These are phyloP conservation scores for Hansenula sp. DNA, from an alignment of 1,139 yeast species.

Conservation along the genomic window DNA sequence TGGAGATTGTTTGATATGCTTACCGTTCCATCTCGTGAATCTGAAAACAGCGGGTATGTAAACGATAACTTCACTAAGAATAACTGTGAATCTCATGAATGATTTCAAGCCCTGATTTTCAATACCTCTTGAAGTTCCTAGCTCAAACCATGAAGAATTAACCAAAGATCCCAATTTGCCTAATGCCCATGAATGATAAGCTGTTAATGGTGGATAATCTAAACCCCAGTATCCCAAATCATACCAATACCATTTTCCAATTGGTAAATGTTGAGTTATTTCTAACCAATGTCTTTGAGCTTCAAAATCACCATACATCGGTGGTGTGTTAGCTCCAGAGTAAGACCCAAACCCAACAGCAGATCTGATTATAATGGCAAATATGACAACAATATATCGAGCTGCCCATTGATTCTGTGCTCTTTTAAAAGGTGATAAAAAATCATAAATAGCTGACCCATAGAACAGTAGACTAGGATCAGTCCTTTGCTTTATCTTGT, in stretches of 20 bases:
- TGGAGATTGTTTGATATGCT: constrained; percentile 42
- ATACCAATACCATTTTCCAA: constrained; percentile 79
- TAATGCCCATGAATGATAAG: constrained; percentile 79
- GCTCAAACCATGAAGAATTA: constrained; percentile 69
- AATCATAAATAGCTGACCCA: constrained; percentile 53
- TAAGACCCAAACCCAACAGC: constrained; percentile 89
- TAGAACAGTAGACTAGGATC: constrained; percentile 26
- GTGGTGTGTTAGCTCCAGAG: constrained; percentile 66
- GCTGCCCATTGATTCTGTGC: constrained; percentile 92
- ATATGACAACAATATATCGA: constrained; percentile 67
- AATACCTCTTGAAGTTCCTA: constrained; percentile 68
- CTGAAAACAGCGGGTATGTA: constrained; percentile 80
- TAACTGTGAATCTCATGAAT: constrained; percentile 77
- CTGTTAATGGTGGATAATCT: constrained; percentile 96
- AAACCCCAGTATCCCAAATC: constrained; percentile 94
- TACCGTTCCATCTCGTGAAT: constrained; percentile 65
- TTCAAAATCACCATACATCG: constrained; percentile 93
- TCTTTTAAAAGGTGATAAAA: constrained; percentile 54
- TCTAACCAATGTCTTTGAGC: constrained; percentile 99
- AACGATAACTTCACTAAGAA: constrained; percentile 67
- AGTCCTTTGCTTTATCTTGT: constrained; percentile 1
- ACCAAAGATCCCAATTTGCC: constrained; percentile 69
- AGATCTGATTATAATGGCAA: constrained; percentile 71
- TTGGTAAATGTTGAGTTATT: constrained; percentile 71
- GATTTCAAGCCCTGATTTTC: constrained; percentile 68